A percentile compares a stretch with the other conserved stretches of the same genome.
These are phyloP conservation scores for Diaporthe helianthi DNA, from an alignment of 2,329 filamentous ascomycete genomes.

Conservation along the genomic window DNA sequence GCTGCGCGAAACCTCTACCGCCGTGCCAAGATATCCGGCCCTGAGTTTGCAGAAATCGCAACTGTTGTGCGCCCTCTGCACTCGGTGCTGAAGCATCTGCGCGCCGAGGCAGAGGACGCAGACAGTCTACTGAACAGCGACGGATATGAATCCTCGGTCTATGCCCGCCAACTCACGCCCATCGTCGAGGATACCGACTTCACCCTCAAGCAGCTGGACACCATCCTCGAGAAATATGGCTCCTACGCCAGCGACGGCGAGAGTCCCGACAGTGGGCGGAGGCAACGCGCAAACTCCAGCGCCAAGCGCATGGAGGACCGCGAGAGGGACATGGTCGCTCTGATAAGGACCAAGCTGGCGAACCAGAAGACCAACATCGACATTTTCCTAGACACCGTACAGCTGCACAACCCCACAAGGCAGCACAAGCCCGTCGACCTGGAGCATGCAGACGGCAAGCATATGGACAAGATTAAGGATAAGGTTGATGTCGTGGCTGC, in stretches of 20 bases:
- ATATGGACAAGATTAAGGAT: conserved; percentile 63
- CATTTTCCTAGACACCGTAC: conserved; percentile 64
- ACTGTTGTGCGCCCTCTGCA: conserved; percentile 60
- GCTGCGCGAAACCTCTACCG: conserved; percentile 63
- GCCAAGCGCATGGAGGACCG: conserved; percentile 42
- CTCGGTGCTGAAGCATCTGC: conserved; percentile 63
- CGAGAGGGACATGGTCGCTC: conserved; percentile 49
- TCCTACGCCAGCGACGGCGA: conserved; percentile 36
- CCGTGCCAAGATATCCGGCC: conserved; percentile 56
- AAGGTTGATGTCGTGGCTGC: conserved; percentile 65
- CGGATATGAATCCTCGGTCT: conserved; percentile 47
- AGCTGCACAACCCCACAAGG: conserved; percentile 56
- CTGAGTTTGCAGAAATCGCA: conserved; percentile 58
- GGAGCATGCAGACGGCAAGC: conserved; percentile 46
- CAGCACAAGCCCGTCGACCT: conserved; percentile 43
- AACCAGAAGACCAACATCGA: conserved; percentile 61
- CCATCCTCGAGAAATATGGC: conserved; percentile 56
- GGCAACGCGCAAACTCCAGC: conserved; percentile 42
- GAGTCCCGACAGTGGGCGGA: conserved; percentile 30
- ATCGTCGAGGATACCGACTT: conserved; percentile 63
- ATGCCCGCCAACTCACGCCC: conserved; percentile 56
- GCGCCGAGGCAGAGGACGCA: conserved; percentile 62
- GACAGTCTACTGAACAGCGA: conserved; percentile 60
- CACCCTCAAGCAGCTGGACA: conserved; percentile 61
- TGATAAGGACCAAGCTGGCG: conserved; percentile 55